Conservation (phyloP, 768 basidiomycete genomes). For the Cytidiella melzeri region DNA sequence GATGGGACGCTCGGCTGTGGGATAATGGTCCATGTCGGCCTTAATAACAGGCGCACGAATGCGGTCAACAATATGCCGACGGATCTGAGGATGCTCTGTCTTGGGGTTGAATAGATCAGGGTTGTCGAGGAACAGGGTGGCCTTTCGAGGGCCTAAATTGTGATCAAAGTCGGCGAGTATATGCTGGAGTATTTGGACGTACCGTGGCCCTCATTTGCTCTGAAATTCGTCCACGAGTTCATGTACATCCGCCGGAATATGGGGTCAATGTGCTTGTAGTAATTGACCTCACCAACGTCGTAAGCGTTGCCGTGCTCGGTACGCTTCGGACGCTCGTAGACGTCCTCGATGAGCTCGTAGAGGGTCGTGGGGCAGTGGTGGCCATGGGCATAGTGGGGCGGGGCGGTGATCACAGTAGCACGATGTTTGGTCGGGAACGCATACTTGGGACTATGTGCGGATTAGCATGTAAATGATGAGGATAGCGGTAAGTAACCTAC, state of each 20-base stretch:
- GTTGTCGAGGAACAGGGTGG: too few species aligned
- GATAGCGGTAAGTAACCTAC: too few species aligned
- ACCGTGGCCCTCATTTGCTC: slow-evolving; percentile 30
- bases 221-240: slow-evolving; percentile 27
- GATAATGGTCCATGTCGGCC: too few species aligned
- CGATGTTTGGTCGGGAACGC: slow-evolving; percentile 12
- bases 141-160: too few species aligned
- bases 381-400: slow-evolving; percentile 28
- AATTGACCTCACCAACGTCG: slow-evolving; percentile 14
- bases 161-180: too few species aligned
- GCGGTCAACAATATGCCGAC: too few species aligned
- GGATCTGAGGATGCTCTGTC: too few species aligned
- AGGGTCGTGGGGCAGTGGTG: slow-evolving; percentile 25
- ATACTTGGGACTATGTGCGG: too few species aligned
- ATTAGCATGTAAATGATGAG: background rate
- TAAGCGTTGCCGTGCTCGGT: too few species aligned
- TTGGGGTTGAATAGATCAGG: too few species aligned
- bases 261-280: slow-evolving; percentile 29
- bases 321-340: slow-evolving; percentile 19
- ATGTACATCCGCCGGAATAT: slow-evolving; percentile 18
- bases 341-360: slow-evolving; percentile 27
- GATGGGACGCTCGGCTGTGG: too few species aligned
- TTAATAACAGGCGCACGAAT: too few species aligned
- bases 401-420: slow-evolving; percentile 22
- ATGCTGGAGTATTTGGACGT: background rate